Percentiles rank a stretch among this genome's conserved stretches.
phyloP scores from a whole-genome alignment of 768 basidiomycete genomes.

The Russula sp. region DNA sequence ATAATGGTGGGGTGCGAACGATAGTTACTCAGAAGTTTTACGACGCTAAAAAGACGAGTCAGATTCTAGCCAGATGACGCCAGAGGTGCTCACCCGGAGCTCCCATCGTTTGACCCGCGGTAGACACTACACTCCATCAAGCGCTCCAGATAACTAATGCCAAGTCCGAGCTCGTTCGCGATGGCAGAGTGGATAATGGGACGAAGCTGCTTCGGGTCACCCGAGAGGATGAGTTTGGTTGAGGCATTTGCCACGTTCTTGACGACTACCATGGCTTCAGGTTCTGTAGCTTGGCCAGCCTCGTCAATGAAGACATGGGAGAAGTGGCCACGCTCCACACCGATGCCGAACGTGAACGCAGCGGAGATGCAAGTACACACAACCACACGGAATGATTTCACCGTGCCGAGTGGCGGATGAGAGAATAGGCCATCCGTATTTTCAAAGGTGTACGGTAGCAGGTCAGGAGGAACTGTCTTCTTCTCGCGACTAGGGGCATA shows the following conservation, averaged over 20 bases:
- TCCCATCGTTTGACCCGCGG: not conserved
- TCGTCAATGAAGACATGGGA: conserved; percentile 66
- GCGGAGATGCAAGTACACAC: conserved; percentile 62
- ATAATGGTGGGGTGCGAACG: conserved; percentile 57
- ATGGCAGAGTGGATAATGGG: conserved; percentile 56
- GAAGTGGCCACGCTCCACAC: conserved; percentile 54
- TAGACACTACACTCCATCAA: conserved; percentile 24
- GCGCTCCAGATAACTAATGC: conserved; percentile 55
- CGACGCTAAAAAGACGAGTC: conserved; percentile 34
- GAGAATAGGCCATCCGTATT: conserved; percentile 30
- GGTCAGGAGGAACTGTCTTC: conserved; percentile 33
- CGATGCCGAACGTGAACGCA: conserved; percentile 46
- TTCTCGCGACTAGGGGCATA: conserved; percentile 45
- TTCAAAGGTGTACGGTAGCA: conserved; percentile 30
- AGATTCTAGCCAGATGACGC: not conserved
- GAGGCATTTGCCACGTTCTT: conserved; percentile 46
- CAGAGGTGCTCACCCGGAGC: not conserved
- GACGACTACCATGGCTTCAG: conserved; percentile 55
- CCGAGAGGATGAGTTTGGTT: conserved; percentile 57
- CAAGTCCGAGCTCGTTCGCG: conserved; percentile 49
- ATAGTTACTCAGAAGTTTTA: conserved; percentile 60
- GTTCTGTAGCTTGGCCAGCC: conserved; percentile 66
- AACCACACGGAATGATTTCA: conserved; percentile 41
- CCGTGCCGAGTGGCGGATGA: not conserved
- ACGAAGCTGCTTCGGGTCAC: conserved; percentile 66